Percentiles rank a stretch among this genome's conserved stretches.
phyloP scores from a whole-genome alignment of 768 basidiomycete species.

The Omphalotus guepiniiformis region DNA sequence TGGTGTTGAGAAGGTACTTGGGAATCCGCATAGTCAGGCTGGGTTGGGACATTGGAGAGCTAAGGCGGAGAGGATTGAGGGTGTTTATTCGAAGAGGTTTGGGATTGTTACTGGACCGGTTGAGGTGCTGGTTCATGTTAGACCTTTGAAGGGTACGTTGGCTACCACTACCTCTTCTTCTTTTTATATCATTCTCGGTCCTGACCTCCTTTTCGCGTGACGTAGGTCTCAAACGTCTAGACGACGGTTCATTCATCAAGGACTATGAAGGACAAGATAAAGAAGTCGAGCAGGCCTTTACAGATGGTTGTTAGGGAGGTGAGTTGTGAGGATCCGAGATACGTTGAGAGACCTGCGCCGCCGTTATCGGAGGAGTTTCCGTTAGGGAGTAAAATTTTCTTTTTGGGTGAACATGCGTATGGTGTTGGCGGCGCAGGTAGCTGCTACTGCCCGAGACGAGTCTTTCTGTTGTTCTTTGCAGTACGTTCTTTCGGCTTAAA shows the following conservation, averaged over 20 bases:
- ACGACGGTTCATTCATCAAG: constrained; percentile 89
- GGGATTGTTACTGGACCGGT: constrained; percentile 83
- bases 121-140: constrained; percentile 81
- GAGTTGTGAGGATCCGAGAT: constrained; percentile 84
- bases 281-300: constrained; percentile 79
- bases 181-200: background rate
- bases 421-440: constrained; percentile 94
- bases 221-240: constrained; percentile 83
- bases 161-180: background rate
- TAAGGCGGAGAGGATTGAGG: constrained; percentile 79
- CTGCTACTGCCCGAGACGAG: constrained; percentile 61
- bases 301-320: constrained; percentile 84
- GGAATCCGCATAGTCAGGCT: constrained; percentile 68
- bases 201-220: background rate
- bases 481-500: constrained; percentile 35
- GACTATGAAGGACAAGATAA: constrained; percentile 85
- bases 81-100: constrained; percentile 81
- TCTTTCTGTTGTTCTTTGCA: constrained; percentile 83
- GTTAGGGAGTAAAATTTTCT: constrained; percentile 87
- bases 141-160: constrained; percentile 78
- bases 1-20: constrained; percentile 50
- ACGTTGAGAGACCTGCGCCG: constrained; percentile 75
- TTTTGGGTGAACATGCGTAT: constrained; percentile 92
- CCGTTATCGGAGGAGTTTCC: constrained; percentile 88
- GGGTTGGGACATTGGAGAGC: constrained; percentile 73